Evolutionary conservation across 768 basidiomycete species (phyloP), one percentile per base, ranked within the genome.

Genomic region (Mycena kentingensis): DNA sequence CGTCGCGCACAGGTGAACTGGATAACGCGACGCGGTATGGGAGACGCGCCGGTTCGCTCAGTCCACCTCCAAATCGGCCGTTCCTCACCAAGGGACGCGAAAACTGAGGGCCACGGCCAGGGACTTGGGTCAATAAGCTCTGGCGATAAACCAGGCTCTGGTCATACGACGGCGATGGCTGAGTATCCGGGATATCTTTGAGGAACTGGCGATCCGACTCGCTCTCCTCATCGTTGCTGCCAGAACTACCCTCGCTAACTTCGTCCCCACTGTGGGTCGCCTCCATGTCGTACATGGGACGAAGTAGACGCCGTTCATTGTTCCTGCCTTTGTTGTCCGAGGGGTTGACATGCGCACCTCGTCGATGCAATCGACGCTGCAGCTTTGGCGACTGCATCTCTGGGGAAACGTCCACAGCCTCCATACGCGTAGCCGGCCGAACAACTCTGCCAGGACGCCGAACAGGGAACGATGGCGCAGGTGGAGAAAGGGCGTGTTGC

Each of bases 251-350:
- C 49, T 75, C 78, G 60, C 85, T 86, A 49, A 76, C 74, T 62
- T 93, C 91, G 51, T 90, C 89, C 18, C 90, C 91, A 8, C 92
- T 93, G 61, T 92, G 91, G 16, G 68, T 68, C 3, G 91, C 91
- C 63, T 85, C 86, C 28, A 81, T 73, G 59, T 90, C 89, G 46
- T 90, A 74, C 63, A 84, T n/a, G n/a, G n/a, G n/a, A n/a, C n/a
- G n/a, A n/a, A n/a, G n/a, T n/a, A 56, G 62, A 19, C 18, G 38
- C 49, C 37, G 16, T 52, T 46, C 15, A 37, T 28, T 19, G 27
- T 15, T 13, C 42, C 34, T n/a, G 28, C 19, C 19, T 34, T 24
- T 37, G 39, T 24, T 48, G 41, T 18, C 70, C 60, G 3, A 66
- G 52, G 8, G 66, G 63, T 63, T 12, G 43, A 7, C 41, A 24